phyloP scores from a whole-genome alignment of 1,284 basidiomycete genomes.

The Singerocomus inundabilis region DNA sequence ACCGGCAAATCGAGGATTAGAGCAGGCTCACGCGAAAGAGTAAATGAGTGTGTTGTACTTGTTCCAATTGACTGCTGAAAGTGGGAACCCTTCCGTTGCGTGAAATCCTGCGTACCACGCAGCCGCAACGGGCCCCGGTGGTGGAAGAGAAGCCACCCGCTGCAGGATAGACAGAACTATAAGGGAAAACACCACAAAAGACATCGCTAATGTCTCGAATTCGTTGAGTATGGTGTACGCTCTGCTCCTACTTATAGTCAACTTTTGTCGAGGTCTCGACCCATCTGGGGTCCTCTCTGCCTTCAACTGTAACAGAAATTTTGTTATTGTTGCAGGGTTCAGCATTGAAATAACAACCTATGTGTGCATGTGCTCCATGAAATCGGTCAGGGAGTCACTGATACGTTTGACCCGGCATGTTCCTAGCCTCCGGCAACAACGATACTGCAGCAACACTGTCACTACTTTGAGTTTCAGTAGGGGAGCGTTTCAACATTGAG shows the following conservation, averaged over 20 bases:
- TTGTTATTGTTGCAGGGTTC: no score
- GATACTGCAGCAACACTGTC: background rate
- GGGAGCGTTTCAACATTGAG: background rate
- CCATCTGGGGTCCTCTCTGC: no score
- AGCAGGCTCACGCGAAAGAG: constrained; percentile 35
- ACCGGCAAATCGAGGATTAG: background rate
- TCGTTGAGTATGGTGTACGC: no score
- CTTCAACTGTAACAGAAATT: no score
- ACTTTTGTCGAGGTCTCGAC: no score
- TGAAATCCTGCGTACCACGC: constrained; percentile 44
- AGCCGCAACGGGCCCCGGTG: constrained; percentile 8
- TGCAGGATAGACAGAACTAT: constrained; percentile 10
- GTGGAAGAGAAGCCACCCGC: background rate
- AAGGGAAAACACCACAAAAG: constrained; percentile 1
- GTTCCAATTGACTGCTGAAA: constrained; percentile 44
- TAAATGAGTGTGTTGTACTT: constrained; percentile 53
- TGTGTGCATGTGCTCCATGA: no score
- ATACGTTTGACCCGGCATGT: no score
- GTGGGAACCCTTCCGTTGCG: constrained; percentile 39
- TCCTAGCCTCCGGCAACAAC: background rate
- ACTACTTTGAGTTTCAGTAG: background rate
- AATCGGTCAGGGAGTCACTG: no score
- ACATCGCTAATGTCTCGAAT: constrained; percentile 7
- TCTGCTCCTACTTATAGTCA: no score
- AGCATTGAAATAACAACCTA: no score